Evolutionary conservation across 495 filamentous ascomycete species (phyloP), one percentile per base, ranked within the genome.

Genomic region (Aspergillus funiculosus): DNA sequence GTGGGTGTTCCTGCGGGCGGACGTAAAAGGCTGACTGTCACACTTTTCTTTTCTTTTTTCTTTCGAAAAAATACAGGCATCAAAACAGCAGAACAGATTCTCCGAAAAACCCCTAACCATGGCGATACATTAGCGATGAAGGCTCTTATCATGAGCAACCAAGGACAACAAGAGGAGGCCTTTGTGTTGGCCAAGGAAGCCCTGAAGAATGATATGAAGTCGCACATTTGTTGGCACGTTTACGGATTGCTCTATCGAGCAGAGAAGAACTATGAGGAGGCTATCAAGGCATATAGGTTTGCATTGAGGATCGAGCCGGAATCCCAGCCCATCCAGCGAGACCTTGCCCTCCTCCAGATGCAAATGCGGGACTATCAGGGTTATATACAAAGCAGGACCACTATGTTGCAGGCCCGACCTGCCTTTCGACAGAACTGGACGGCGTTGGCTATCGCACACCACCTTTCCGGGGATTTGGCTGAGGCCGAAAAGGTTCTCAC

Each of bases 121-220:
- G 92, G 88, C 53, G 92, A 99, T 67, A 99, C 92, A 10, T 82
- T 92, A 68, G 94, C 92, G 25, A 97, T 99, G 92, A 97, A 96
- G 71, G 94, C 90, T 39, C 75, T 99, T 29, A 95, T 96, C 50
- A 85, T 94, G 69, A 97, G 94, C 63, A 81, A 83, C 29, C 80
- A 86, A 61, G 89, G 89, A 46, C 87, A 94, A 68, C 77, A 81
- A 14, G 86, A 95, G 34, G 92, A 99, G 71, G 92, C 92, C 0
- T 97, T 97, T 62, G 79, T 78, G 22, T 75, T 99, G 41, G 91
- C 86, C 51, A 97, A 95, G 71, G 77, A 86, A 44, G 92, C 92
- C 35, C 73, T 99, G 32, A 85, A 80, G 37, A 86, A 89, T 50
- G 89, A 96, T 57, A 96, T 97, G 89, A 95, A 90, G 68, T 95